A percentile compares a stretch with the other conserved stretches of the same genome.
These are phyloP conservation scores for Wickerhamomyces subpelliculosus DNA, from an alignment of 805 yeast genomes.

Conservation along the genomic window DNA sequence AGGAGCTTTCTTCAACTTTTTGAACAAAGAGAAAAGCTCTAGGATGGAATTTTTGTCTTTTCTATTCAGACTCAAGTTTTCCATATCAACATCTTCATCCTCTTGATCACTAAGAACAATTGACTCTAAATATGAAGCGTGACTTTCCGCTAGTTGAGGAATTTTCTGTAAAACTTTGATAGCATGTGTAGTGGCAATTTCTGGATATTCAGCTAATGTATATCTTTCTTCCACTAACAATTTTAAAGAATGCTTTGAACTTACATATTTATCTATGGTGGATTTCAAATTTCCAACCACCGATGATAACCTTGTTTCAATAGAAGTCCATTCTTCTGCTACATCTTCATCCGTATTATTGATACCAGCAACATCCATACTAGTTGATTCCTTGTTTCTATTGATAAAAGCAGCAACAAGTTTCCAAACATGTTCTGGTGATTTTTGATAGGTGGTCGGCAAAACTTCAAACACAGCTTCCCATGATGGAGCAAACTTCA, in stretches of 20 bases:
- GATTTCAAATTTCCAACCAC: neutral
- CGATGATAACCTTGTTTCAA: neutral
- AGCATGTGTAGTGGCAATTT: constrained; percentile 39
- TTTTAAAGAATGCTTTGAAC: constrained; percentile 6
- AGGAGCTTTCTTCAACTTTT: constrained; percentile 48
- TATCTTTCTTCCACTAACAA: constrained; percentile 9
- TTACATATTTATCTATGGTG: neutral
- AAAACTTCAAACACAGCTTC: constrained; percentile 60
- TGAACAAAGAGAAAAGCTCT: constrained; percentile 57
- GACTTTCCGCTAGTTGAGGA: constrained; percentile 66
- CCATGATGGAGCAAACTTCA: constrained; percentile 83
- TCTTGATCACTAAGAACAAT: constrained; percentile 36
- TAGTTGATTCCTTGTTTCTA: no score
- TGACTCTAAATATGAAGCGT: constrained; percentile 51
- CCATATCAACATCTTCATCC: constrained; percentile 10
- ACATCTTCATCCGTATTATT: neutral
- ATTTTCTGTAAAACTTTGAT: constrained; percentile 48
- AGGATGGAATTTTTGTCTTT: constrained; percentile 54
- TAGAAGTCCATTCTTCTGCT: neutral
- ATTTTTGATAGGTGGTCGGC: constrained; percentile 36
- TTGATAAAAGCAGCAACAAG: constrained; percentile 24
- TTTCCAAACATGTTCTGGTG: constrained; percentile 10
- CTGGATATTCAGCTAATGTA: constrained; percentile 7
- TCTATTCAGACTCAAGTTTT: constrained; percentile 31
- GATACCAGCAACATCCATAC: no score